A percentile compares a stretch with the other conserved stretches of the same genome.
Conservation (phyloP, 345 rosid species). For the Populus nigra region DNA sequence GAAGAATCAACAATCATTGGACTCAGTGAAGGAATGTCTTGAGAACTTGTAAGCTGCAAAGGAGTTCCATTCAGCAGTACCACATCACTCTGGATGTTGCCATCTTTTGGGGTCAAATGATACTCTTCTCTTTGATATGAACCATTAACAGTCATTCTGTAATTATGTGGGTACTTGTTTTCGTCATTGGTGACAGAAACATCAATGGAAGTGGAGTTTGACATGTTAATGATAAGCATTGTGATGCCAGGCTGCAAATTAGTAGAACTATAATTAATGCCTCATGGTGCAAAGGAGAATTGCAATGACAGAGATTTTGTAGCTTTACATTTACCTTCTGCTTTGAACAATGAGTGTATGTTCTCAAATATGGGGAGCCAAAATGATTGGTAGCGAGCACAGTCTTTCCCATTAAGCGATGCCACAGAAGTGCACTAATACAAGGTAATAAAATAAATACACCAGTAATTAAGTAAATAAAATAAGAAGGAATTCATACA, state of each 20-base stretch:
- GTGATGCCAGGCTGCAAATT: conserved; percentile 43
- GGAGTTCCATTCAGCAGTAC: conserved; percentile 50
- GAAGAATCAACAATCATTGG: conserved; percentile 40
- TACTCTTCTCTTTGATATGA: conserved; percentile 44
- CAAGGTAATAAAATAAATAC: neutral
- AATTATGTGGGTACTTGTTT: conserved; percentile 17
- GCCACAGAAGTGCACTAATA: conserved; percentile 56
- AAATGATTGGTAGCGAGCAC: conserved; percentile 36
- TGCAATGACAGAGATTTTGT: too few species aligned
- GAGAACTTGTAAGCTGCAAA: conserved; percentile 35
- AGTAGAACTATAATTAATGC: too few species aligned
- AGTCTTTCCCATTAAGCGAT: conserved; percentile 54
- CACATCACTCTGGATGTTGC: conserved; percentile 57
- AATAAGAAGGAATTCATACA: neutral
- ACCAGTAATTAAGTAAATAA: neutral
- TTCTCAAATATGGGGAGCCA: conserved; percentile 42
- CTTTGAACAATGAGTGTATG: conserved; percentile 56
- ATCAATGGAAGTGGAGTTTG: conserved; percentile 37
- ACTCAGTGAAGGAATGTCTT: conserved; percentile 44
- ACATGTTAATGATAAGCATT: conserved; percentile 48
- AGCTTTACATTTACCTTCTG: conserved; percentile 25
- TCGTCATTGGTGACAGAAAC: conserved; percentile 34
- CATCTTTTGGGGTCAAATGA: conserved; percentile 54
- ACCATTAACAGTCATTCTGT: neutral
- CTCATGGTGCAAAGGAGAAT: too few species aligned